Percentiles rank a stretch among this genome's conserved stretches.
Evolutionary conservation across 2,329 filamentous ascomycete genomes (phyloP).

Genomic region (Neopestalotiopsis rosae): DNA sequence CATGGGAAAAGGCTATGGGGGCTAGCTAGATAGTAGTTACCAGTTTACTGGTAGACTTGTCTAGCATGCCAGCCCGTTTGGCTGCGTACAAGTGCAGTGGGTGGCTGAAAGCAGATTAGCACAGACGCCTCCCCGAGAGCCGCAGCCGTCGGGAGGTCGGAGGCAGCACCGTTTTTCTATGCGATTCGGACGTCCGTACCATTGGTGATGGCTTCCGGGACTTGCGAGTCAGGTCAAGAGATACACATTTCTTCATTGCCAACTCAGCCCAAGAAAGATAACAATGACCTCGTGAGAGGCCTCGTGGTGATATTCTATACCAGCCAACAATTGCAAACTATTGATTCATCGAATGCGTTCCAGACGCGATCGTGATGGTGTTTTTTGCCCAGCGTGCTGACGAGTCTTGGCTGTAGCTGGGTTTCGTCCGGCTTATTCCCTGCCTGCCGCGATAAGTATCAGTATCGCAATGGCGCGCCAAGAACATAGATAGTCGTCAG

Average conservation of each 20-base stretch:
- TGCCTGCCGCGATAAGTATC: neutral
- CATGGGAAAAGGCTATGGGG: neutral
- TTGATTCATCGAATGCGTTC: neutral
- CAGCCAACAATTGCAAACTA: neutral
- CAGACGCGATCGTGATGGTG: neutral
- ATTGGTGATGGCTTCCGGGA: neutral
- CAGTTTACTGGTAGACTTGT: neutral
- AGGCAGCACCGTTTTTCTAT: neutral
- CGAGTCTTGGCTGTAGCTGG: neutral
- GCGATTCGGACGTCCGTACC: conserved; percentile 2
- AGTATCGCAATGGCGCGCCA: neutral
- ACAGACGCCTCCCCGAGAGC: conserved; percentile 9
- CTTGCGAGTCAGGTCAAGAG: neutral
- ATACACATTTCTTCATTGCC: neutral
- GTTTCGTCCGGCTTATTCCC: neutral
- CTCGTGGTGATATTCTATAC: neutral
- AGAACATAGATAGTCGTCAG: neutral
- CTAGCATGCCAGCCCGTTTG: neutral
- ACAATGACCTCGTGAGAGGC: neutral
- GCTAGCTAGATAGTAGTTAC: neutral
- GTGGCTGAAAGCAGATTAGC: neutral
- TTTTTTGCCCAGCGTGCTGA: neutral
- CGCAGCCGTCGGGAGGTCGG: conserved; percentile 17
- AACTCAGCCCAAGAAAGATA: neutral
- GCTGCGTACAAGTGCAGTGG: neutral